Conservation (phyloP, 768 basidiomycete genomes). For the Rubroboletus pulcherrimus region DNA sequence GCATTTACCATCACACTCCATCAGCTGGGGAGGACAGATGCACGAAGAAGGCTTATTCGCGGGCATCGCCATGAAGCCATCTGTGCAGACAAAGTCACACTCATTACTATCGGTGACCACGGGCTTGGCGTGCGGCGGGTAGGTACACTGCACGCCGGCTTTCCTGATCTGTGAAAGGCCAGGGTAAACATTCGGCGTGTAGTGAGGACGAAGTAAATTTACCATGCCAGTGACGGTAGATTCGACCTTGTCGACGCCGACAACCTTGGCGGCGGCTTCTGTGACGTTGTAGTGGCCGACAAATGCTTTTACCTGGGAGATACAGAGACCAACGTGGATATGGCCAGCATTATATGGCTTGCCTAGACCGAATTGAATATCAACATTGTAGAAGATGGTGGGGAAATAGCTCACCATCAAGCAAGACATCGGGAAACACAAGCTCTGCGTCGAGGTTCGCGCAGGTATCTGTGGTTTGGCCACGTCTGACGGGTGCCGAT, state of each 20-base stretch:
- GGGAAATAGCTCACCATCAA: slow-evolving; percentile 5
- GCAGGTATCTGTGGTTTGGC: slow-evolving; percentile 11
- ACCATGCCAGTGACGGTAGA: slow-evolving; percentile 24
- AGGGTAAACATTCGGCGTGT: neutral
- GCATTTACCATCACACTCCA: slow-evolving; percentile 33
- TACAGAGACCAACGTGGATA: slow-evolving; percentile 29
- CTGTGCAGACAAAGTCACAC: slow-evolving; percentile 30
- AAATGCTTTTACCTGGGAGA: slow-evolving; percentile 25
- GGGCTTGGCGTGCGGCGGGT: slow-evolving; percentile 29
- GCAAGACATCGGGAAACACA: slow-evolving; percentile 12
- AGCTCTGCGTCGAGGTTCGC: slow-evolving; percentile 15
- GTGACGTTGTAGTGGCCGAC: slow-evolving; percentile 22
- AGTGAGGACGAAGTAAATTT: neutral
- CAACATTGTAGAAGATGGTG: too few species aligned
- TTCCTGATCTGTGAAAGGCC: slow-evolving; percentile 21
- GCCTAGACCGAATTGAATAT: slow-evolving; percentile 4
- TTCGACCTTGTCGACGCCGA: slow-evolving; percentile 23
- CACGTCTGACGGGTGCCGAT: slow-evolving; percentile 7
- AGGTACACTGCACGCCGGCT: slow-evolving; percentile 26
- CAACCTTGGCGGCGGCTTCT: slow-evolving; percentile 19
- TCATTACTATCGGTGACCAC: slow-evolving; percentile 14
- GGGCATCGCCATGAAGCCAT: slow-evolving; percentile 27
- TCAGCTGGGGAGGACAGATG: slow-evolving; percentile 22
- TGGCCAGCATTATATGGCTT: slow-evolving; percentile 22
- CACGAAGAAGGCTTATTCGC: slow-evolving; percentile 21